These are phyloP conservation scores for Boletus sp. DNA, from an alignment of 768 basidiomycete species.

Conservation along the genomic window DNA sequence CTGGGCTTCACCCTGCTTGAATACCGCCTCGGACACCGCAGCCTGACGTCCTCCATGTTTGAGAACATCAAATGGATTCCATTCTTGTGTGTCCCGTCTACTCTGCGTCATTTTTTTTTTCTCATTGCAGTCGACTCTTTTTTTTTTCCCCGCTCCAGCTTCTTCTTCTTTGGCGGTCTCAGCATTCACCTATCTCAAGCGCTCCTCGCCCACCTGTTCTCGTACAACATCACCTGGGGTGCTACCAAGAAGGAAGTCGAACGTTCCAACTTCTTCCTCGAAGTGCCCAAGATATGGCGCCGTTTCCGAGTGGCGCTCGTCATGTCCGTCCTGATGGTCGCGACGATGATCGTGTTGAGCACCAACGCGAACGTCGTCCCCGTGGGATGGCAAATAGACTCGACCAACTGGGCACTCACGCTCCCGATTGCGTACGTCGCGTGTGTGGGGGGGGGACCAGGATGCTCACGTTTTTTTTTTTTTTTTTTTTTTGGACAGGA, in stretches of 20 bases:
- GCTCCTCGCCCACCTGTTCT: conserved; percentile 53
- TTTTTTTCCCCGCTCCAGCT: conserved; percentile 11
- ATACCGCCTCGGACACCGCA: conserved; percentile 59
- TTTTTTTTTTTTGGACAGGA: too few species aligned
- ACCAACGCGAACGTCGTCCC: conserved; percentile 46
- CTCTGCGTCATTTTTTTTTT: neutral
- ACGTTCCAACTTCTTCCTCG: conserved; percentile 87
- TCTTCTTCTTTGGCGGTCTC: conserved; percentile 57
- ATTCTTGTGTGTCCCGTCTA: conserved; percentile 32
- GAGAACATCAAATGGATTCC: conserved; percentile 33
- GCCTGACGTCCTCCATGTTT: conserved; percentile 16
- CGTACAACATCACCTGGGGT: conserved; percentile 58
- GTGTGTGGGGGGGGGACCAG: too few species aligned
- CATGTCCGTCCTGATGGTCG: conserved; percentile 47
- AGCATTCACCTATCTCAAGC: conserved; percentile 51
- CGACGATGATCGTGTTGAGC: conserved; percentile 55
- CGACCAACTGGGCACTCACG: conserved; percentile 64
- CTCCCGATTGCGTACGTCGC: conserved; percentile 62
- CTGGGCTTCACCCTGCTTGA: conserved; percentile 72
- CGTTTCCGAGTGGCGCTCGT: conserved; percentile 69
- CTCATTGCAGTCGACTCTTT: neutral
- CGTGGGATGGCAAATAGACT: conserved; percentile 61
- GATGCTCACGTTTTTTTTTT: neutral
- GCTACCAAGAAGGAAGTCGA: conserved; percentile 81
- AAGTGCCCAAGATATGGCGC: conserved; percentile 78